These are phyloP conservation scores for Aureobasidium sp. DNA, from an alignment of 2,329 filamentous ascomycete species.

Conservation along the genomic window DNA sequence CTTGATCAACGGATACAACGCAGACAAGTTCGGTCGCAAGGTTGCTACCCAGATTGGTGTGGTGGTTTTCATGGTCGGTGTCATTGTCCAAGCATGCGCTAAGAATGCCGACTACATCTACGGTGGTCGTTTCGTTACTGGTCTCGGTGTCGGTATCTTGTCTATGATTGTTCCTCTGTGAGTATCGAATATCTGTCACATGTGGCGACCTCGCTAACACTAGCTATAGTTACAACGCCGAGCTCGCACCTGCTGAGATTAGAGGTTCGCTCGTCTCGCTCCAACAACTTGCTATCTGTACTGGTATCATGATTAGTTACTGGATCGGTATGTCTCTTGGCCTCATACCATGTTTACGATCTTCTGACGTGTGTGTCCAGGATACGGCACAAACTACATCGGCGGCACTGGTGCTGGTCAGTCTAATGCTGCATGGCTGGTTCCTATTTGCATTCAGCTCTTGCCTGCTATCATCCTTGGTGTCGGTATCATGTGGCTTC, in stretches of 20 bases:
- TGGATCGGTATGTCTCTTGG: constrained; percentile 36
- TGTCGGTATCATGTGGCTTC: constrained; percentile 56
- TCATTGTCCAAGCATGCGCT: constrained; percentile 60
- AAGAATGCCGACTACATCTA: constrained; percentile 55
- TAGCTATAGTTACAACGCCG: constrained; percentile 24
- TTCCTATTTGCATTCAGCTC: constrained; percentile 66
- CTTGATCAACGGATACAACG: constrained; percentile 63
- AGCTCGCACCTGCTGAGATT: constrained; percentile 32
- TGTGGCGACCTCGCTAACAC: constrained; percentile 16
- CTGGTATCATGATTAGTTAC: constrained; percentile 58
- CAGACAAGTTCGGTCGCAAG: constrained; percentile 62
- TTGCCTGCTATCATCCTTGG: constrained; percentile 60
- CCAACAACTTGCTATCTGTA: constrained; percentile 51
- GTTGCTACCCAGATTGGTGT: constrained; percentile 61
- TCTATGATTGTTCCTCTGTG: constrained; percentile 59
- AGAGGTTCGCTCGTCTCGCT: constrained; percentile 43
- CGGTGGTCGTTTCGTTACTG: constrained; percentile 64
- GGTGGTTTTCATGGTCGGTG: constrained; percentile 61
- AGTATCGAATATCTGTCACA: background rate
- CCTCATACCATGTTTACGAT: background rate
- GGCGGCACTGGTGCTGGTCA: constrained; percentile 23
- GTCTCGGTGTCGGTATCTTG: constrained; percentile 35
- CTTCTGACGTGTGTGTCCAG: background rate
- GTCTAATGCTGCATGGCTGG: constrained; percentile 54
- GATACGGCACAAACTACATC: constrained; percentile 28